phyloP scores from a whole-genome alignment of 176 grass and related monocot species.

The Aegilops sharonensis region DNA sequence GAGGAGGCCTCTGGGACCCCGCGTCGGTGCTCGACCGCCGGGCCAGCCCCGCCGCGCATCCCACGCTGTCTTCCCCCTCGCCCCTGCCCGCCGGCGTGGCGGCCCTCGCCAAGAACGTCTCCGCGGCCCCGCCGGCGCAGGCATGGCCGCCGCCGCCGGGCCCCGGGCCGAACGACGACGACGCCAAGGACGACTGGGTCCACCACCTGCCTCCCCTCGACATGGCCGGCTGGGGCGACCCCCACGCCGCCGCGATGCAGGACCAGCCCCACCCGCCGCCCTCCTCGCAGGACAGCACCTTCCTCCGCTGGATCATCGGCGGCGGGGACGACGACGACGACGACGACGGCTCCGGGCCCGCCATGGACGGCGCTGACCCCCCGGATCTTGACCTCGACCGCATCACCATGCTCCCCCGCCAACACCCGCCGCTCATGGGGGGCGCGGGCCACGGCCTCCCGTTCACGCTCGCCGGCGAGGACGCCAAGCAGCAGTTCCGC shows the following conservation, averaged over 20 bases:
- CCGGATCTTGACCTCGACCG: slow-evolving; percentile 26
- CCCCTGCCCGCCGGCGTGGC: slow-evolving; percentile 55
- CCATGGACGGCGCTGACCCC: background rate
- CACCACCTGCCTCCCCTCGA: slow-evolving; percentile 58
- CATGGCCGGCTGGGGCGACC: slow-evolving; percentile 37
- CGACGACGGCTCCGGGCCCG: background rate
- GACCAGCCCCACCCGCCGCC: background rate
- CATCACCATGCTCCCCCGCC: slow-evolving; percentile 22
- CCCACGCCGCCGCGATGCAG: background rate
- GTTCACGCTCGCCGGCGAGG: slow-evolving; percentile 35
- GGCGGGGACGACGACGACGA: slow-evolving; percentile 19
- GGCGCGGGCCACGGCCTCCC: slow-evolving; percentile 9
- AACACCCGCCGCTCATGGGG: background rate
- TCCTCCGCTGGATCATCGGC: slow-evolving; percentile 80
- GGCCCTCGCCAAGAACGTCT: slow-evolving; percentile 51
- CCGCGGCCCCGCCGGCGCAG: slow-evolving; percentile 34
- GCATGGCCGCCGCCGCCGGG: slow-evolving; percentile 26
- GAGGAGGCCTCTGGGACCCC: slow-evolving; percentile 31
- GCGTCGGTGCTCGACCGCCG: slow-evolving; percentile 62
- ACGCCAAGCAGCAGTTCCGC: background rate
- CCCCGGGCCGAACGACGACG: background rate
- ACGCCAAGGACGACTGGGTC: slow-evolving; percentile 34
- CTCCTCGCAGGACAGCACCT: slow-evolving; percentile 52
- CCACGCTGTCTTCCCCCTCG: slow-evolving; percentile 51
- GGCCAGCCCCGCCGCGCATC: slow-evolving; percentile 37